These are phyloP conservation scores for Ophiostoma quercus DNA, from an alignment of 2,329 filamentous ascomycete species.

Conservation along the genomic window DNA sequence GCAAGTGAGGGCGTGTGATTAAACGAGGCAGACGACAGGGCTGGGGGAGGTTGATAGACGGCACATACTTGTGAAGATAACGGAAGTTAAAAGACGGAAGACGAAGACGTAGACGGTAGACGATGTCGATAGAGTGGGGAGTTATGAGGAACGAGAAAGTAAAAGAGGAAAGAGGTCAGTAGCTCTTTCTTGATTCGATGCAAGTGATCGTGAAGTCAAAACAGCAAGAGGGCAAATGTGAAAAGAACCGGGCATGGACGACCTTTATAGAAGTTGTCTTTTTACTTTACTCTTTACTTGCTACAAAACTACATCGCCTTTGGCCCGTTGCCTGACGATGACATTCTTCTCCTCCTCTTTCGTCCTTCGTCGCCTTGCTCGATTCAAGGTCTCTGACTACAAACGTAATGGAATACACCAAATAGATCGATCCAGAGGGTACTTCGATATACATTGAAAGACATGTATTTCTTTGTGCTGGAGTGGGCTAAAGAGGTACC, in stretches of 20 bases:
- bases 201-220: background rate
- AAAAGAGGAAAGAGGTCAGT: background rate
- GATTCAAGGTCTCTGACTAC: background rate
- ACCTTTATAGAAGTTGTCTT: conserved; percentile 4
- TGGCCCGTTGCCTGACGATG: conserved; percentile 4
- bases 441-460: background rate
- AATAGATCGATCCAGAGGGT: conserved; percentile 13
- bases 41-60: background rate
- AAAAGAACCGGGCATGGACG: conserved; percentile 5
- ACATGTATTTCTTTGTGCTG: background rate
- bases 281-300: background rate
- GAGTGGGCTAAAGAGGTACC: background rate
- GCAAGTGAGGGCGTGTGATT: conserved; percentile 12
- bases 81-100: background rate
- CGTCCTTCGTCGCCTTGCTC: conserved; percentile 12
- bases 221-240: background rate
- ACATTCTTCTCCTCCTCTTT: background rate
- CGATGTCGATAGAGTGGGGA: conserved; percentile 12
- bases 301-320: background rate
- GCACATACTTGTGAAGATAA: conserved; percentile 4
- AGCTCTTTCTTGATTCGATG: conserved; percentile 2
- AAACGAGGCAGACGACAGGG: background rate
- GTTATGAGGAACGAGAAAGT: background rate
- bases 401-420: conserved; percentile 9
- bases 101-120: conserved; percentile 1